Evolutionary conservation across 768 basidiomycete genomes (phyloP).

Genomic region (Suillus spraguei): DNA sequence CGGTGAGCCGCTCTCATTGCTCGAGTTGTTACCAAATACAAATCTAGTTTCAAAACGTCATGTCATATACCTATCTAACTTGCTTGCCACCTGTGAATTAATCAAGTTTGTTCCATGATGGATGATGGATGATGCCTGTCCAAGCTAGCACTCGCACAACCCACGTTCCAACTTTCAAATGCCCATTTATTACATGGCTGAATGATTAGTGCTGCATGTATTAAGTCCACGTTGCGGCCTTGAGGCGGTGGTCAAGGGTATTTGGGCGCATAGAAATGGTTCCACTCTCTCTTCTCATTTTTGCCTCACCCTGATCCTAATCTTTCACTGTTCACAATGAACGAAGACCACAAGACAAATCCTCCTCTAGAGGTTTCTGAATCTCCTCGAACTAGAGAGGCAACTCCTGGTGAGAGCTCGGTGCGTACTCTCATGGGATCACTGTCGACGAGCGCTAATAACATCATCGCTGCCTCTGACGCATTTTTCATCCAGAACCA

Average conservation of each 20-base stretch:
- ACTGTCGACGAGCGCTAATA: not conserved
- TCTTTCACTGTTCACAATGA: not conserved
- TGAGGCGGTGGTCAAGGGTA: not conserved
- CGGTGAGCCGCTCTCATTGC: not conserved
- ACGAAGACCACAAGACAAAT: not conserved
- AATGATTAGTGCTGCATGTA: too few species aligned
- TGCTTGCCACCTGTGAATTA: too few species aligned
- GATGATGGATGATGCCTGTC: too few species aligned
- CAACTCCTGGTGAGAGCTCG: not conserved
- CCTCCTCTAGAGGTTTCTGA: not conserved
- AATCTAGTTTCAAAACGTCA: too few species aligned
- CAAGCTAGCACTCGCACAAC: too few species aligned
- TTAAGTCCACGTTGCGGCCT: not conserved
- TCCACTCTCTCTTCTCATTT: not conserved
- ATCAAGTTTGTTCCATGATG: too few species aligned
- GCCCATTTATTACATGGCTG: too few species aligned
- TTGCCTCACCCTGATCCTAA: not conserved
- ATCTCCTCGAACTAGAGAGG: not conserved
- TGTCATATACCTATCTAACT: too few species aligned
- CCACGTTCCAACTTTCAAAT: too few species aligned
- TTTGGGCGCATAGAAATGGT: not conserved
- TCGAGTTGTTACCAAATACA: too few species aligned
- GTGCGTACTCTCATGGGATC: not conserved
- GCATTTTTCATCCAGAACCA: not conserved
- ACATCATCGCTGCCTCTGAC: not conserved